A percentile compares a stretch with the other conserved stretches of the same genome.
These are phyloP conservation scores for Calonectria fujianensis DNA, from an alignment of 2,329 filamentous ascomycete genomes.

Conservation along the genomic window DNA sequence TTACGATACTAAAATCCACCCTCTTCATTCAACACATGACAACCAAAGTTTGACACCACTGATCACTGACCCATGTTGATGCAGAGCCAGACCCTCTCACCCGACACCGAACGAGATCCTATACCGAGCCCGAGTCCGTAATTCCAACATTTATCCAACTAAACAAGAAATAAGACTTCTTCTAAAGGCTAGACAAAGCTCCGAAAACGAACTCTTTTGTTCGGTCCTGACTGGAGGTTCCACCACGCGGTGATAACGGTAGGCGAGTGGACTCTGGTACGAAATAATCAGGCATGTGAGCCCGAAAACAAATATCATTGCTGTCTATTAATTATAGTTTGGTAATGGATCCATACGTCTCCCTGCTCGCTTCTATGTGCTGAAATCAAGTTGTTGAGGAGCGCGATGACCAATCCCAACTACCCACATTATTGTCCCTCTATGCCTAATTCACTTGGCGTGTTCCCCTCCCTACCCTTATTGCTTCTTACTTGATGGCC, in stretches of 20 bases:
- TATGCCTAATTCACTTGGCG: neutral
- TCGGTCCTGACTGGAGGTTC: neutral
- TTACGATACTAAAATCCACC: too few relatives aligned
- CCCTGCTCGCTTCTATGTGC: neutral
- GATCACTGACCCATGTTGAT: neutral
- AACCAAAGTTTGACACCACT: too few relatives aligned
- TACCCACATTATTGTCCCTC: neutral
- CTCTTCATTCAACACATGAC: too few relatives aligned
- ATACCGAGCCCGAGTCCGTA: neutral
- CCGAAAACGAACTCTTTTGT: neutral
- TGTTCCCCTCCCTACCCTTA: neutral
- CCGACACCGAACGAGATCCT: neutral
- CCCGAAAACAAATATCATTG: neutral
- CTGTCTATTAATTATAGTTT: neutral
- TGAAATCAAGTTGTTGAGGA: neutral
- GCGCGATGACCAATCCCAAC: neutral
- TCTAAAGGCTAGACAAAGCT: neutral
- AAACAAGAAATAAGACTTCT: neutral
- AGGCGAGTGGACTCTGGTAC: neutral
- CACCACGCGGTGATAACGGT: neutral
- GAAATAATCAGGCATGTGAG: neutral
- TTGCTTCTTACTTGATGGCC: neutral
- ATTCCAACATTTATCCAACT: neutral
- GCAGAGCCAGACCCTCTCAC: neutral
- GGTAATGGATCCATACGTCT: neutral